A percentile compares a stretch with the other conserved stretches of the same genome.
Evolutionary conservation across 2,329 filamentous ascomycete species (phyloP).

Genomic region (Ploettnerulaceae sp.): DNA sequence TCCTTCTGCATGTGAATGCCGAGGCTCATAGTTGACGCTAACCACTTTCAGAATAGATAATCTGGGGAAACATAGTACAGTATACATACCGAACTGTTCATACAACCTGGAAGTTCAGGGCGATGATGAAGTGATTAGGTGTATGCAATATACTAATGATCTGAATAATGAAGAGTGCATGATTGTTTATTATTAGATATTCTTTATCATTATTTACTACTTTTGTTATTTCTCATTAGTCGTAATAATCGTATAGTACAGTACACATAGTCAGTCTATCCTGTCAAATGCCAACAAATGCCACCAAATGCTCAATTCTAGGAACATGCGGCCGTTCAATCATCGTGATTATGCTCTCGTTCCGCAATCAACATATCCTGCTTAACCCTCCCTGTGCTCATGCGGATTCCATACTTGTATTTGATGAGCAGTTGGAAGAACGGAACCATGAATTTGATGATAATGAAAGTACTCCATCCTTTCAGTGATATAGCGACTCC

Average conservation of each 20-base stretch:
- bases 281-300: no score
- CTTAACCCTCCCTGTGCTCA: conserved; percentile 1
- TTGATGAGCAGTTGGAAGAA: conserved; percentile 23
- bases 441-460: conserved; percentile 20
- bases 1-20: conserved; percentile 2
- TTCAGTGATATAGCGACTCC: conserved; percentile 10
- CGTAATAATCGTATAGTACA: no score
- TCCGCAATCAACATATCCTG: conserved; percentile 2
- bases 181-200: background rate
- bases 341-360: background rate
- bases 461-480: conserved; percentile 17
- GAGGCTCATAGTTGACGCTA: background rate
- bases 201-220: no score
- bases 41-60: background rate
- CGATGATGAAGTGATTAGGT: background rate
- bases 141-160: no score
- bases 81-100: no score
- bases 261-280: background rate
- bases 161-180: no score
- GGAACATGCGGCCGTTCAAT: no score
- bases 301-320: no score
- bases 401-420: conserved; percentile 10
- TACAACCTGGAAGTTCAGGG: background rate
- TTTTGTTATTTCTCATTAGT: no score
- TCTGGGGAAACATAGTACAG: conserved; percentile 4